These are phyloP conservation scores for Thalassiosira livingstoniorum DNA, from an alignment of 352 stramenopile genomes.

Conservation along the genomic window DNA sequence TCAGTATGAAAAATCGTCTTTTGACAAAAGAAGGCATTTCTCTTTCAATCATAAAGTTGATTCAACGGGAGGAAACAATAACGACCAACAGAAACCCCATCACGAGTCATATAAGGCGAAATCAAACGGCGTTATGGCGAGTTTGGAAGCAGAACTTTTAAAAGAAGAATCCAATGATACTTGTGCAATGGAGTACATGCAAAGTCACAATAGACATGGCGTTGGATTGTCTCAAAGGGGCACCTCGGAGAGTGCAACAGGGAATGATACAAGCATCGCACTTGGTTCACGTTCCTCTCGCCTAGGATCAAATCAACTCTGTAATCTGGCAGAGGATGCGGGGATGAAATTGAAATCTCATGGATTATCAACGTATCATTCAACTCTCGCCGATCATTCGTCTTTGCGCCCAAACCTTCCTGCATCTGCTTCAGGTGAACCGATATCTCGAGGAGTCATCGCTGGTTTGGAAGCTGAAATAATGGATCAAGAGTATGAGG, in stretches of 20 bases:
- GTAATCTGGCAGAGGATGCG: neutral
- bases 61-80: too few species aligned
- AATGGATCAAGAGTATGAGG: slow-evolving; percentile 1
- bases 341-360: neutral
- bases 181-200: neutral
- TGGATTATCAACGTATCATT: neutral
- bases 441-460: slow-evolving; percentile 9
- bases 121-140: neutral
- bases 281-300: too few species aligned
- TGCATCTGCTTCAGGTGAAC: neutral
- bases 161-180: neutral
- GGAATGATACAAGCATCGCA: too few species aligned
- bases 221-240: neutral
- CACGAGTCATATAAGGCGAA: neutral
- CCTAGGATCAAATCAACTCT: too few species aligned
- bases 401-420: neutral
- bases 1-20: too few species aligned
- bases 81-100: too few species aligned
- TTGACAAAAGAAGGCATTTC: too few species aligned
- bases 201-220: neutral
- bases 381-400: neutral
- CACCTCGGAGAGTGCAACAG: neutral
- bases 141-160: neutral
- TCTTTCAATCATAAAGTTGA: too few species aligned
- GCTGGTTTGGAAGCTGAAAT: slow-evolving; percentile 19